Evolutionary conservation across 2,329 filamentous ascomycete species (phyloP), one percentile per base, ranked within the genome.

Genomic region (Talaromyces atroroseus): DNA sequence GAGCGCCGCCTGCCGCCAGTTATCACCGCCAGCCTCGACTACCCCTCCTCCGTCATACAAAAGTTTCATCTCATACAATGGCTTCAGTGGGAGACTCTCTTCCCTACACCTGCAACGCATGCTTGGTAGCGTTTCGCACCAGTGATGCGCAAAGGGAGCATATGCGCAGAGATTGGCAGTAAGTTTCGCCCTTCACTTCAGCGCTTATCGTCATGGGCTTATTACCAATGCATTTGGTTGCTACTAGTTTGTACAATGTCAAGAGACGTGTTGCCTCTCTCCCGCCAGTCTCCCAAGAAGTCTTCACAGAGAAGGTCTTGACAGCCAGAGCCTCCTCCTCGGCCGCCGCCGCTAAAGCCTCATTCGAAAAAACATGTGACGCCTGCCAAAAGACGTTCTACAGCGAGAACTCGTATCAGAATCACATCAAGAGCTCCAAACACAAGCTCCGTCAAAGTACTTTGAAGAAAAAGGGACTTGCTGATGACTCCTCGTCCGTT

Each of bases 101-200:
- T 71, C 92, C 94, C 1, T 99, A 92, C 76, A 97, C 92, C 56
- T 99, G 94, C 84, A 99, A 97, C 75, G 94, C 92, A 58, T 99
- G 94, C 71, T 90, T 96, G 72, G 92, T 99, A 65, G 94, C 92
- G 52, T 99, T 97, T 76, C 87, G 92, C 63, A 91, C 90, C 69
- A 91, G 89, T 71, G 92, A 97, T 70, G 81, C 95, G 56, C 94
- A 99, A 76, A 87, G 94, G 71, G 86, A 84, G 38, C 94, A 99
- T 71, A 99, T 99, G 94, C 91, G 94, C 73, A 94, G 88, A 65
- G 94, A 99, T 77, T 99, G 94, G 94, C 92, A 99, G 88, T 94
- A 81, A 77, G 89, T 86, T 5, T 40, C n/a, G 7, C 6, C 2
- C n/a, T 40, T 40, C 4, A 20, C 6, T 16, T n/a, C 54, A 52